Base-by-base conservation (phyloP, 371 early-diverging fungal genomes). In the Syncephalis plumigaleata region DNA sequence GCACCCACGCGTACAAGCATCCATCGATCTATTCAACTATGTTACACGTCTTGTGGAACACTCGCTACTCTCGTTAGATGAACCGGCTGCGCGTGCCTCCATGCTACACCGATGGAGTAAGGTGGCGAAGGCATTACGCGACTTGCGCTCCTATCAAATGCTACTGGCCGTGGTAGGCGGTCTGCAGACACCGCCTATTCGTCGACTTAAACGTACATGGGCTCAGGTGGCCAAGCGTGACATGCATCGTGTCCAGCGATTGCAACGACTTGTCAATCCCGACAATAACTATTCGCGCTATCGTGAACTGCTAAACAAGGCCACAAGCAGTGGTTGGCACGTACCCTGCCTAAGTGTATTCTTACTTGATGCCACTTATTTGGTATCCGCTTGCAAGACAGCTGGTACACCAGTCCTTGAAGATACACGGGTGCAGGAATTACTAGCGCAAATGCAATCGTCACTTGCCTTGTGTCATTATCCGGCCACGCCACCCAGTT, bases 11-110 rank as follows among this genome's bases (percentile, higher is more conserved):
- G 70, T 87, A 20, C 77, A 75, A 22, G 79, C 79, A 2, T 77
- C 76, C 1, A 76, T 84, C 13, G 85, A 83, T 48, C 81, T 82
- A 57, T 87, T 87, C 68, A 87, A 87, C 51, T 84, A 81, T 52
- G 50, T 83, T 20, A 81, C 85, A 5, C 68, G 87, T 8, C 52
- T 75, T 47, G 73, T 87, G 37, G 87, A 87, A 55, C 70, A 70
- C 47, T 70, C 79, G 3, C 70, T 87, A 31, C 58, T 87, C 24
- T 60, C 71, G 27, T 75, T 75, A 0, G 63, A 67, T 36, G 71
- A 70, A 27, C 70, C 79, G 2, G 65, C 74, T 0, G 67, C 66
- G 7, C 67, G 87, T 4, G 80, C 81, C 0, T 71, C 71, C 44
- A 64, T 66, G 16, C 74, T 84, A 23, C 67, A 76, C 46, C 63